These are phyloP conservation scores for Cytospora schulzeri DNA, from an alignment of 2,329 filamentous ascomycete species.

Conservation along the genomic window DNA sequence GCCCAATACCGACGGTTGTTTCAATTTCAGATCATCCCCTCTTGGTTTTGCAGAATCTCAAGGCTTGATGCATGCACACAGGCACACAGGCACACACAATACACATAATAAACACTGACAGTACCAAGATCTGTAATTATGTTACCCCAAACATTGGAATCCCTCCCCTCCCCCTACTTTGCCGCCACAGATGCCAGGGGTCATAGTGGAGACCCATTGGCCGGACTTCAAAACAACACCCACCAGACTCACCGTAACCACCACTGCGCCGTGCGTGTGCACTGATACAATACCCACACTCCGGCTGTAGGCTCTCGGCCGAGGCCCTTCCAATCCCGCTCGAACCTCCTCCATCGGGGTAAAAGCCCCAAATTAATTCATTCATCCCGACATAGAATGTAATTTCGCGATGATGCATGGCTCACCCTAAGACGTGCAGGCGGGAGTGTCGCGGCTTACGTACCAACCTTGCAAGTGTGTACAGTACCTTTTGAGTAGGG, in stretches of 20 bases:
- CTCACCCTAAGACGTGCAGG: background rate
- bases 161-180: background rate
- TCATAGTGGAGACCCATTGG: background rate
- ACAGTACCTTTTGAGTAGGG: too few relatives aligned
- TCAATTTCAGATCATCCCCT: background rate
- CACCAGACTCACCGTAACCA: background rate
- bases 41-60: too few relatives aligned
- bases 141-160: too few relatives aligned
- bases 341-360: background rate
- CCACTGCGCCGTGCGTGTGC: background rate
- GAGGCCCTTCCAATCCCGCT: constrained; percentile 1
- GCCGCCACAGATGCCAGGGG: background rate
- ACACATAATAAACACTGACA: too few relatives aligned
- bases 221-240: background rate
- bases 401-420: background rate
- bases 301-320: background rate
- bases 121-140: too few relatives aligned
- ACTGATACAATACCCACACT: background rate
- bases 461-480: too few relatives aligned
- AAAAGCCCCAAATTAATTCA: background rate
- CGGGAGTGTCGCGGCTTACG: background rate
- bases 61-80: too few relatives aligned
- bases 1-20: background rate
- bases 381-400: background rate
- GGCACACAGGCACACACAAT: too few relatives aligned